Percentiles rank a stretch among this genome's conserved stretches.
phyloP scores from a whole-genome alignment of 78 protist species.

The Tieghemostelium lacteum region DNA sequence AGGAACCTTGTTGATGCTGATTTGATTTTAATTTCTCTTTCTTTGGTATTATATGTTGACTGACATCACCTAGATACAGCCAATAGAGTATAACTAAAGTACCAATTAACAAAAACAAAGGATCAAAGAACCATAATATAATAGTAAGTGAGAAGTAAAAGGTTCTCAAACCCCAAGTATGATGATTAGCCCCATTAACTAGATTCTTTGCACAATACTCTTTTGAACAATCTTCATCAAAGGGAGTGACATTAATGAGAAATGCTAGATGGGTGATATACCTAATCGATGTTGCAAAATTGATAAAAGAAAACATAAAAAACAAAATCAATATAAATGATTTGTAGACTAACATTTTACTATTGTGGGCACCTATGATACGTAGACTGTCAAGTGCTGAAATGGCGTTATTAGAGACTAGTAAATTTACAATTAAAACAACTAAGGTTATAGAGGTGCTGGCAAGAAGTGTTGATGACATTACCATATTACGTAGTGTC shows the following conservation, averaged over 20 bases:
- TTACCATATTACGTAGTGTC: slow-evolving; percentile 37
- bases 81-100: slow-evolving; percentile 5
- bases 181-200: slow-evolving; percentile 34
- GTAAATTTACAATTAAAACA: slow-evolving; percentile 26
- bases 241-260: slow-evolving; percentile 32
- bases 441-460: slow-evolving; percentile 59
- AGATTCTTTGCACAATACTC: slow-evolving; percentile 29
- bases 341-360: slow-evolving; percentile 24
- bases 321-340: slow-evolving; percentile 38
- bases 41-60: slow-evolving; percentile 28
- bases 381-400: slow-evolving; percentile 13
- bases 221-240: slow-evolving; percentile 12
- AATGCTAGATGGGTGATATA: slow-evolving; percentile 56
- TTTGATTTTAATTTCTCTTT: slow-evolving; percentile 11
- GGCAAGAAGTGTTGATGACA: slow-evolving; percentile 58
- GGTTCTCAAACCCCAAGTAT: slow-evolving; percentile 52
- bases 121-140: slow-evolving; percentile 70
- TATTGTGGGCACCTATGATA: slow-evolving; percentile 48
- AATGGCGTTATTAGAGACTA: slow-evolving; percentile 7
- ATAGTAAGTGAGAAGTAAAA: slow-evolving; percentile 45
- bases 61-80: slow-evolving; percentile 54
- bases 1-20: too few species aligned
- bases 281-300: slow-evolving; percentile 39
- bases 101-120: slow-evolving; percentile 26
- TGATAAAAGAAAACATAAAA: slow-evolving; percentile 46